Conservation (phyloP, 2,329 filamentous ascomycete species). For the Colletotrichum magnum region DNA sequence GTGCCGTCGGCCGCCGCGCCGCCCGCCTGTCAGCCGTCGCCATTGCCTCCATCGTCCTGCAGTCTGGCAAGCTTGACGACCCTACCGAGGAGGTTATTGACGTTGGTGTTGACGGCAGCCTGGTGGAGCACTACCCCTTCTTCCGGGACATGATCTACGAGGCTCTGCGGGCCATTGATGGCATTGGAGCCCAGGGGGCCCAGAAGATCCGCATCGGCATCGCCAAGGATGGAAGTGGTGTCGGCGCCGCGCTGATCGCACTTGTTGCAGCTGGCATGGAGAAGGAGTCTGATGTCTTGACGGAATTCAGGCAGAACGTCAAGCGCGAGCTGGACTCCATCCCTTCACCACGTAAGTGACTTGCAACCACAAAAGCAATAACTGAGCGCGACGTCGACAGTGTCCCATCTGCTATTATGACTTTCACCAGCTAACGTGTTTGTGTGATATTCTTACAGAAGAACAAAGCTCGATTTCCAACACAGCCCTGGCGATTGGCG, state of each 20-base stretch:
- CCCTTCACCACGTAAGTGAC: slow-evolving; percentile 49
- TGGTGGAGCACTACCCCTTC: slow-evolving; percentile 95
- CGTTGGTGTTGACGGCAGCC: slow-evolving; percentile 92
- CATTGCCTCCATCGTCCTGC: slow-evolving; percentile 85
- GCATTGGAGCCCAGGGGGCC: slow-evolving; percentile 84
- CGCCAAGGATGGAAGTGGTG: slow-evolving; percentile 95
- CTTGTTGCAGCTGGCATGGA: slow-evolving; percentile 83
- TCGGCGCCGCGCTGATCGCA: slow-evolving; percentile 96
- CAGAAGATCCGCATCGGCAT: slow-evolving; percentile 93
- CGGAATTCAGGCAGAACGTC: slow-evolving; percentile 57
- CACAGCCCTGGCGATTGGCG: slow-evolving; percentile 51
- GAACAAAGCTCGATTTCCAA: slow-evolving; percentile 50
- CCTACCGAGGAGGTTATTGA: slow-evolving; percentile 81
- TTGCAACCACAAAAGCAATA: neutral
- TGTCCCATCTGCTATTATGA: slow-evolving; percentile 39
- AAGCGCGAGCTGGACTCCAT: slow-evolving; percentile 53
- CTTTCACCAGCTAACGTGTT: slow-evolving; percentile 37
- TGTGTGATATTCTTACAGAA: slow-evolving; percentile 40
- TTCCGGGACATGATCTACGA: slow-evolving; percentile 92
- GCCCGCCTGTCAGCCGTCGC: slow-evolving; percentile 90
- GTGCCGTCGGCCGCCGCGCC: slow-evolving; percentile 88
- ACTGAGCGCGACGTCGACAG: slow-evolving; percentile 41
- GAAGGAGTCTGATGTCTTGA: slow-evolving; percentile 61
- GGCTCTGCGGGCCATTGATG: slow-evolving; percentile 80
- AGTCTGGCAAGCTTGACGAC: slow-evolving; percentile 79